Percentiles rank a stretch among this genome's conserved stretches.
Evolutionary conservation across 352 stramenopile species (phyloP).

Genomic region (Peronospora farinosa): DNA sequence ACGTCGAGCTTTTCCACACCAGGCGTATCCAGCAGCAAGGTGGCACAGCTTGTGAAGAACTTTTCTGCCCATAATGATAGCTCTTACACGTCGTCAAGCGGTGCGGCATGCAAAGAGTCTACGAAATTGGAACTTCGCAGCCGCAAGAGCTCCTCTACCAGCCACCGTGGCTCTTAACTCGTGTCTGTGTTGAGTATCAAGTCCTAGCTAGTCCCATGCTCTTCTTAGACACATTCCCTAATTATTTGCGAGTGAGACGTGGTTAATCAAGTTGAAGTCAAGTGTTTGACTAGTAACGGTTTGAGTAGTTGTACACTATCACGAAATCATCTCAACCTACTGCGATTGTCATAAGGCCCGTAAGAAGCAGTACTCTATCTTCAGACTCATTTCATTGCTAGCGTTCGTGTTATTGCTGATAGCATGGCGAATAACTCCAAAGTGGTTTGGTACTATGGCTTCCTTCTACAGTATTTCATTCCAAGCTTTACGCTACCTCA

Average conservation of each 20-base stretch:
- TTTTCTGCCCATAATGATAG: conserved; percentile 34
- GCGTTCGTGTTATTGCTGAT: no score
- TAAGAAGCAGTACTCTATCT: no score
- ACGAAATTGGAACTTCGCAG: conserved; percentile 39
- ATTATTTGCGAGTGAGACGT: conserved; percentile 21
- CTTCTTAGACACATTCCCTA: conserved; percentile 4
- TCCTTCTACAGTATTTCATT: no score
- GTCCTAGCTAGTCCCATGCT: neutral
- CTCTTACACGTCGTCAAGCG: neutral
- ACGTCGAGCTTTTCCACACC: conserved; percentile 7
- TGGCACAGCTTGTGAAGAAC: conserved; percentile 70
- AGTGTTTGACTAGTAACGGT: conserved; percentile 6
- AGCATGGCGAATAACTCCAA: no score
- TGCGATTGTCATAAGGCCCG: no score
- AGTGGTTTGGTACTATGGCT: no score
- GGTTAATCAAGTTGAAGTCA: conserved; percentile 14
- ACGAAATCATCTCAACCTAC: no score
- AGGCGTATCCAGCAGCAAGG: conserved; percentile 35
- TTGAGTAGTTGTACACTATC: neutral
- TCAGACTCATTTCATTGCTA: no score
- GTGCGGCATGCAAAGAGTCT: conserved; percentile 18
- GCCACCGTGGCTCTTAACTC: conserved; percentile 2
- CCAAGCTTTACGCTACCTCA: no score
- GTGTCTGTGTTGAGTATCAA: neutral
- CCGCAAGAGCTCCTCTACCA: conserved; percentile 33